Evolutionary conservation across 441 rosid species (phyloP), one percentile per base, ranked within the genome.

Genomic region (Croton setiger): DNA sequence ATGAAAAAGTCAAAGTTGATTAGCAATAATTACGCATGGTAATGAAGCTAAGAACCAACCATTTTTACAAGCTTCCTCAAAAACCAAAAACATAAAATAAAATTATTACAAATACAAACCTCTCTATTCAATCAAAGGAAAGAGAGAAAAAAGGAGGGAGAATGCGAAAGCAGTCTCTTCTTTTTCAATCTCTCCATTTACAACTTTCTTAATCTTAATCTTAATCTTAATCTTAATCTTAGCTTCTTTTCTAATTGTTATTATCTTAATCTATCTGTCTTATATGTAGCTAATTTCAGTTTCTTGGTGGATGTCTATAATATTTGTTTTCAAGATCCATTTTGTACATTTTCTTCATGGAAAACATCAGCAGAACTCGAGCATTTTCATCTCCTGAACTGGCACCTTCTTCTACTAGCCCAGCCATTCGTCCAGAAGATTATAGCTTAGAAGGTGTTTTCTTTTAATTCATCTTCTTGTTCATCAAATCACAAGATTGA

Each of bases 331-430:
- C 23, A 36, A 56, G 43, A 41, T 52, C 58, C 7, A 9, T 53
- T 53, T 36, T 31, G 1, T 10, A 4, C 3, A 4, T 44, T 13
- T 21, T 43, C 53, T 14, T 33, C 20, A 8, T 55, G 76, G 56
- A 63, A 64, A 74, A 20, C 15, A 74, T 76, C 73, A 76, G 69
- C 67, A 78, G 78, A 15, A 39, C 59, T 64, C 78, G 82, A 58
- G 79, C 82, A 15, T 77, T 75, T 76, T 87, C 90, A 2, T 78
- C 87, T 48, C 90, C 97, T n/a, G 87, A 85, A 3, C 69, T 85
- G 64, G 67, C 59, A 37, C 77, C 70, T 45, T 35, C 75, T 49
- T 71, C 75, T 45, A 27, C 74, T 69, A 63, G 27, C 13, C 74
- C 44, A 0, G 13, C 18, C 0, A 49, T 72, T 21, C 47, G 56